phyloP scores from a whole-genome alignment of 768 basidiomycete genomes.

The Thelephora aurantiotincta region DNA sequence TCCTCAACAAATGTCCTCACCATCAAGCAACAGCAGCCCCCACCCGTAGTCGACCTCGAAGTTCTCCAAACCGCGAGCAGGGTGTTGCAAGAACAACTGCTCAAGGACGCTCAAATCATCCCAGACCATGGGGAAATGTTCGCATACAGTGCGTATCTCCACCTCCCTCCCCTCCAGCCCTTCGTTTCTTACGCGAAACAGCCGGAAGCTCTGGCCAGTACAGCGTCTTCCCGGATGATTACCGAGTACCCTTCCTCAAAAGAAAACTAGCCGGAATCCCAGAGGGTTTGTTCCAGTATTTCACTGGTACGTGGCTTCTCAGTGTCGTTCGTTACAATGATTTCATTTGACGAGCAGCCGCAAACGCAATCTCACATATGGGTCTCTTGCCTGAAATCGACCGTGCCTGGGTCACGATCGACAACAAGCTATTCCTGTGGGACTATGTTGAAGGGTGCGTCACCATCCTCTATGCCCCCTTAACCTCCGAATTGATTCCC shows the following conservation, averaged over 20 bases:
- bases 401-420: conserved; percentile 89
- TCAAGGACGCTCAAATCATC: conserved; percentile 59
- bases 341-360: conserved; percentile 25
- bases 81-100: conserved; percentile 51
- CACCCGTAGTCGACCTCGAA: conserved; percentile 36
- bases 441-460: conserved; percentile 88
- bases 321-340: conserved; percentile 2
- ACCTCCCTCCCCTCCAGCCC: conserved; percentile 2
- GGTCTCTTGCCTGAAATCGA: conserved; percentile 89
- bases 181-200: conserved; percentile 12
- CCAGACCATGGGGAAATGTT: conserved; percentile 66
- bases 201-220: conserved; percentile 64
- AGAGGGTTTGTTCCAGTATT: conserved; percentile 65
- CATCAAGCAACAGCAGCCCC: conserved; percentile 5
- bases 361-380: conserved; percentile 67
- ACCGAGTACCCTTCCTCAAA: conserved; percentile 70
- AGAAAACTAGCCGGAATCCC: conserved; percentile 64
- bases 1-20: not conserved
- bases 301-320: conserved; percentile 36
- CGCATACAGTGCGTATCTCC: conserved; percentile 33
- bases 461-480: conserved; percentile 2
- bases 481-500: conserved; percentile 12
- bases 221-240: conserved; percentile 65
- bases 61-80: conserved; percentile 53
- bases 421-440: conserved; percentile 92